Evolutionary conservation across 371 early-diverging fungal genomes (phyloP).

Genomic region (Zychaea mexicana): DNA sequence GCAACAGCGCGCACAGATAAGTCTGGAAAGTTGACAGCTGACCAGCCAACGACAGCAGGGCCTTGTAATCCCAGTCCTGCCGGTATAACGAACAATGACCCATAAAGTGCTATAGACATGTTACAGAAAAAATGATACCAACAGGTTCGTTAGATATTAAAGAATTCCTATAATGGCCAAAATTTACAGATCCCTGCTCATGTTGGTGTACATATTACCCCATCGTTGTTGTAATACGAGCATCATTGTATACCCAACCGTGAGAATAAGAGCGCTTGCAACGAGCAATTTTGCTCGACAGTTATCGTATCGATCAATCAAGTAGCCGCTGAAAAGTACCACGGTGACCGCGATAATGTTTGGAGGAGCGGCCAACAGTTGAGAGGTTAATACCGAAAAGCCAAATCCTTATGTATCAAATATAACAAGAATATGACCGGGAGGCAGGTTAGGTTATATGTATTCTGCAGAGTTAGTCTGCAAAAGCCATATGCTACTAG

Average conservation of each 20-base stretch:
- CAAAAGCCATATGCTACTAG: constrained; percentile 36
- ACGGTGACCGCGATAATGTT: constrained; percentile 19
- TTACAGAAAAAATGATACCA: neutral
- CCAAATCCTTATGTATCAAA: constrained; percentile 29
- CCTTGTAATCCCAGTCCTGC: constrained; percentile 22
- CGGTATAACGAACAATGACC: constrained; percentile 18
- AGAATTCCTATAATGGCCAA: no score
- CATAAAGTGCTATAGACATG: constrained; percentile 17
- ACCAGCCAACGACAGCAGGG: constrained; percentile 38
- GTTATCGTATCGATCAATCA: constrained; percentile 18
- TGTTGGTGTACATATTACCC: constrained; percentile 8
- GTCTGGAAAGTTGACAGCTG: constrained; percentile 35
- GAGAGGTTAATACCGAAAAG: constrained; percentile 35
- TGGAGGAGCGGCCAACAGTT: constrained; percentile 44
- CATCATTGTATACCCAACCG: constrained; percentile 18
- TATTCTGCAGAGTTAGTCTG: no score
- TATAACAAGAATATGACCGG: no score
- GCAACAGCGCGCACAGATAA: constrained; percentile 34
- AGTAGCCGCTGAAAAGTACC: constrained; percentile 18
- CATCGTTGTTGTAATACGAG: constrained; percentile 13
- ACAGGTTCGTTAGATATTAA: no score
- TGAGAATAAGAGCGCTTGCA: constrained; percentile 15
- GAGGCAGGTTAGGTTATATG: no score
- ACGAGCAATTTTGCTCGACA: constrained; percentile 17
- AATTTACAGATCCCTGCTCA: no score